phyloP scores from a whole-genome alignment of 208 protist species.

The Leishmania martiniquensis region DNA sequence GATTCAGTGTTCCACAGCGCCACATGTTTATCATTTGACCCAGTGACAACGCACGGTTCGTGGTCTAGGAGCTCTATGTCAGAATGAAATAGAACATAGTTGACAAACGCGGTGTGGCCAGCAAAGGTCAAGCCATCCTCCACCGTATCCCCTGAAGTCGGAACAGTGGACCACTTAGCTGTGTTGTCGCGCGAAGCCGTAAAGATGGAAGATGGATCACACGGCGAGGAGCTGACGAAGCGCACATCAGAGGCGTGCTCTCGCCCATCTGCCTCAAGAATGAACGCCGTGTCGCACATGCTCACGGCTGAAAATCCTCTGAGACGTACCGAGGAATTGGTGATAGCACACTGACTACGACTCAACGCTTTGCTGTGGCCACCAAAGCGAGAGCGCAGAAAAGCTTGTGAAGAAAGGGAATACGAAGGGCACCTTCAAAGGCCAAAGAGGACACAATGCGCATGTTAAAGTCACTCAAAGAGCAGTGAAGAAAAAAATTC shows the following conservation, averaged over 20 bases:
- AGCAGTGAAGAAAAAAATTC: not conserved
- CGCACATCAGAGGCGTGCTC: conserved; percentile 67
- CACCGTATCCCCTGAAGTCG: conserved; percentile 6
- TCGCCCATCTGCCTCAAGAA: conserved; percentile 62
- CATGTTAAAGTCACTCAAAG: not conserved
- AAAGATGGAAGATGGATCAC: conserved; percentile 22
- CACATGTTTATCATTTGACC: conserved; percentile 80
- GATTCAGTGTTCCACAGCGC: conserved; percentile 59
- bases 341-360: not conserved
- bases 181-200: conserved; percentile 70
- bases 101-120: conserved; percentile 84
- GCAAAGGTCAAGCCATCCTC: conserved; percentile 37
- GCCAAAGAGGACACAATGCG: not conserved
- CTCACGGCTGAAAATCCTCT: not conserved
- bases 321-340: not conserved
- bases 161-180: conserved; percentile 37
- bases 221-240: conserved; percentile 33
- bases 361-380: too few relatives aligned
- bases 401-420: not conserved
- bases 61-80: conserved; percentile 36
- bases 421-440: not conserved
- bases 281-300: conserved; percentile 25
- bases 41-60: conserved; percentile 62
- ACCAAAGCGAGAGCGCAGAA: not conserved
- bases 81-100: conserved; percentile 72